Evolutionary conservation across 2,329 filamentous ascomycete genomes (phyloP), one percentile per base, ranked within the genome.

Genomic region (Arthroderma sp.): DNA sequence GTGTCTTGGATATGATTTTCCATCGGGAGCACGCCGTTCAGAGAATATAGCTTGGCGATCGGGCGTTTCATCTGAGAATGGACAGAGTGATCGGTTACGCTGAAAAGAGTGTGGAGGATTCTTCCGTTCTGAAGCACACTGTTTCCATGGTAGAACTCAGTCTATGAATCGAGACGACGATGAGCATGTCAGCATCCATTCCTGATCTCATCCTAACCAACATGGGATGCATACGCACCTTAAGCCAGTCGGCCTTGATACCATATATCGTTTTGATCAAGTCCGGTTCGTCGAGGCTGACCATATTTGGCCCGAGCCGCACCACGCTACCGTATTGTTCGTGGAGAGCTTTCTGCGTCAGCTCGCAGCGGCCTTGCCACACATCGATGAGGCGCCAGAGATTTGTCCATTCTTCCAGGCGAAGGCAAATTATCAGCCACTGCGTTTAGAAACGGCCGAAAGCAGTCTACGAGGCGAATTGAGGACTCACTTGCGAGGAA

Each of bases 211-310:
- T 22, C 15, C 15, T 22, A 22, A 22, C 15, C 15, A 22, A 22
- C 15, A 22, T 22, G 3, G 15, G 15, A 22, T 22, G 15, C 22
- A 9, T 29, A 15, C 32, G 15, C 47, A 57, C 55, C 51, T 60
- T 57, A 31, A 36, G 28, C 52, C 53, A 61, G 15, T 55, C 57
- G 48, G 85, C 87, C 58, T 86, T 87, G 29, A 87, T 65, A 0
- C 82, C 83, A 59, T 89, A 91, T 41, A 89, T 87, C 7, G 69
- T 67, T 62, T 83, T 84, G 52, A 89, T 70, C 0, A 82, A 79
- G 45, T 73, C 74, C 0, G 84, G 83, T 52, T 86, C 75, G 4
- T 81, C 76, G 53, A 89, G 85, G 0, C 81, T 85, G 2, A 91
- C 62, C 1, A 68, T 68, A 50, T 87, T 88, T 0, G 85, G 85